phyloP scores from a whole-genome alignment of 2,329 filamentous ascomycete species.

The Fusarium oxysporum region DNA sequence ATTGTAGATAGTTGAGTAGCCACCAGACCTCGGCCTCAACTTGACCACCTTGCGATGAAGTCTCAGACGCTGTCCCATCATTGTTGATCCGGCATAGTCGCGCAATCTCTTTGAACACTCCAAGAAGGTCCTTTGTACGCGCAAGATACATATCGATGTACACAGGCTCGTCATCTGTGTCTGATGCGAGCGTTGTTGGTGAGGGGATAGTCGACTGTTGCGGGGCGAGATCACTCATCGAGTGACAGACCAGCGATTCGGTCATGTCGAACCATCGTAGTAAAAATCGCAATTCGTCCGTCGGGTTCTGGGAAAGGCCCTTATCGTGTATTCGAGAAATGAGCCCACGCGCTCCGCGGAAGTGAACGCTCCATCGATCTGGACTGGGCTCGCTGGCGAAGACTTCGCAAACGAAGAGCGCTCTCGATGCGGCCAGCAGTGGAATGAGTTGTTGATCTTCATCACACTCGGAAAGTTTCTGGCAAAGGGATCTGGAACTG shows the following conservation, averaged over 20 bases:
- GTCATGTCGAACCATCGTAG: conserved; percentile 37
- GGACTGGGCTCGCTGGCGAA: conserved; percentile 32
- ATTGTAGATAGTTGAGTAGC: conserved; percentile 22
- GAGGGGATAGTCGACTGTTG: conserved; percentile 27
- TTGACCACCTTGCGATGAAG: background rate
- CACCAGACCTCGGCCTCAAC: conserved; percentile 17
- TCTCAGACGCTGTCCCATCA: background rate
- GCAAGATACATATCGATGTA: conserved; percentile 38
- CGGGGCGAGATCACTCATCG: conserved; percentile 22
- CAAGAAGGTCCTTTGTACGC: conserved; percentile 24
- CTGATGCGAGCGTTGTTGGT: conserved; percentile 19
- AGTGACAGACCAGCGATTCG: conserved; percentile 31
- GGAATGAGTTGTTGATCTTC: conserved; percentile 29
- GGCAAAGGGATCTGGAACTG: conserved; percentile 32
- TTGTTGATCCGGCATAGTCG: background rate
- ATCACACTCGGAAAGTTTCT: conserved; percentile 23
- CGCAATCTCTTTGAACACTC: conserved; percentile 35
- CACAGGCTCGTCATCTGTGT: conserved; percentile 12
- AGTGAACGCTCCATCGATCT: conserved; percentile 36
- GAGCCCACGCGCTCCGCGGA: conserved; percentile 26
- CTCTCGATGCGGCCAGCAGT: conserved; percentile 18
- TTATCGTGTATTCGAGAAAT: conserved; percentile 26
- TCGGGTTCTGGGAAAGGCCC: conserved; percentile 11
- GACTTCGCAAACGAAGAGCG: conserved; percentile 34
- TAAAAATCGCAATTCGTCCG: conserved; percentile 28